Percentiles rank a stretch among this genome's conserved stretches.
These are phyloP conservation scores for Euphorbia corollata DNA, from an alignment of 441 rosid species.

Conservation along the genomic window DNA sequence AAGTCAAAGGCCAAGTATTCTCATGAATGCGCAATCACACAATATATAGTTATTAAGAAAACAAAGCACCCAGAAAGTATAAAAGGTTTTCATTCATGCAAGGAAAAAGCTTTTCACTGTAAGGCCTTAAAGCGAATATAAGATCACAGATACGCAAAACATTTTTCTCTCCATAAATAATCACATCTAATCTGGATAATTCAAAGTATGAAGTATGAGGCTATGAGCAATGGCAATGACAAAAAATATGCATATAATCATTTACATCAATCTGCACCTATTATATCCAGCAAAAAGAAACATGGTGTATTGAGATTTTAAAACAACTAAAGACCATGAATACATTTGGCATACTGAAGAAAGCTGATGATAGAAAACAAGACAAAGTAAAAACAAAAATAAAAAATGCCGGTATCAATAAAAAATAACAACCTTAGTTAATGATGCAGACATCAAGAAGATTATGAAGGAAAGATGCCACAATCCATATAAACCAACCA, in stretches of 20 bases:
- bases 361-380: constrained; percentile 5
- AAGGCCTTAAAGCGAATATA: neutral
- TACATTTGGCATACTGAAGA: neutral
- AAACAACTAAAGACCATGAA: constrained; percentile 1
- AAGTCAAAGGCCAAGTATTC: neutral
- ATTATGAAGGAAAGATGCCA: constrained; percentile 19
- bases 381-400: neutral
- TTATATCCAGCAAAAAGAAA: neutral
- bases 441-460: constrained; percentile 16
- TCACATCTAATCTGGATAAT: neutral
- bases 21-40: neutral
- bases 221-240: no score
- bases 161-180: neutral
- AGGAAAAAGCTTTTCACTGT: no score
- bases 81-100: no score
- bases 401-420: constrained; percentile 3
- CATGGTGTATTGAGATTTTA: neutral
- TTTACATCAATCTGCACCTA: neutral
- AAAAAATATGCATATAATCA: neutral
- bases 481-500: neutral
- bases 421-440: constrained; percentile 3
- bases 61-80: no score
- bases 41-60: neutral
- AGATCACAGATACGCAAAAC: neutral
- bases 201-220: no score